These are phyloP conservation scores for Alternaria atra DNA, from an alignment of 2,329 filamentous ascomycete genomes.

Conservation along the genomic window DNA sequence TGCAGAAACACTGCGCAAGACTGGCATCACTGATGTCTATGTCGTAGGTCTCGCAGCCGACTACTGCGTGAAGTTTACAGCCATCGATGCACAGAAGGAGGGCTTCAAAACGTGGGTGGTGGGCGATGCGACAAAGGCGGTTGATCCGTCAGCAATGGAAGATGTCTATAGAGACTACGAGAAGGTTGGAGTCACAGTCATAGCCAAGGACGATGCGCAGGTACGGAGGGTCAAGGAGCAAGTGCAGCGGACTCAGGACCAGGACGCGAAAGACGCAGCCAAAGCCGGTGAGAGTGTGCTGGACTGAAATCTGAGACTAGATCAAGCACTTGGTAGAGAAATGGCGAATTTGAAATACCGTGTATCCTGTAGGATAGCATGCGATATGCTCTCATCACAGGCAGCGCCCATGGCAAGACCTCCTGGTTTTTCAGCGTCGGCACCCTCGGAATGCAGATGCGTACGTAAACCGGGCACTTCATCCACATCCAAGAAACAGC, in stretches of 20 bases:
- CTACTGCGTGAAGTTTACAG: constrained; percentile 86
- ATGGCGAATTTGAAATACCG: neutral
- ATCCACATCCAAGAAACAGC: neutral
- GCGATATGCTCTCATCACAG: neutral
- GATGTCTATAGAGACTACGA: constrained; percentile 64
- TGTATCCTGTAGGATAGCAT: neutral
- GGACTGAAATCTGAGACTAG: neutral
- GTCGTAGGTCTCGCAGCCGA: constrained; percentile 87
- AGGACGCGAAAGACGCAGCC: constrained; percentile 10
- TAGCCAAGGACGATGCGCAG: constrained; percentile 66
- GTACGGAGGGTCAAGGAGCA: constrained; percentile 59
- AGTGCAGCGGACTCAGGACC: constrained; percentile 9
- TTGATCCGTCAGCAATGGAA: constrained; percentile 69
- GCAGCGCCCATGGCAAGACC: neutral
- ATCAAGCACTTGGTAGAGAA: neutral
- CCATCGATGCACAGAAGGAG: constrained; percentile 76
- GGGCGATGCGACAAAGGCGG: constrained; percentile 78
- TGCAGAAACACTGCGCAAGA: constrained; percentile 63
- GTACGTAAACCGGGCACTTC: neutral
- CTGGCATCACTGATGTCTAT: constrained; percentile 78
- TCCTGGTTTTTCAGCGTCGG: neutral
- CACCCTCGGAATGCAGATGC: constrained; percentile 5
- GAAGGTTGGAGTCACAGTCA: constrained; percentile 68
- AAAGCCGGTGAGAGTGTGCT: constrained; percentile 12
- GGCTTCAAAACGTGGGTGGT: constrained; percentile 82